phyloP scores from a whole-genome alignment of 2,329 filamentous ascomycete species.

The Aspergillus glaucus region DNA sequence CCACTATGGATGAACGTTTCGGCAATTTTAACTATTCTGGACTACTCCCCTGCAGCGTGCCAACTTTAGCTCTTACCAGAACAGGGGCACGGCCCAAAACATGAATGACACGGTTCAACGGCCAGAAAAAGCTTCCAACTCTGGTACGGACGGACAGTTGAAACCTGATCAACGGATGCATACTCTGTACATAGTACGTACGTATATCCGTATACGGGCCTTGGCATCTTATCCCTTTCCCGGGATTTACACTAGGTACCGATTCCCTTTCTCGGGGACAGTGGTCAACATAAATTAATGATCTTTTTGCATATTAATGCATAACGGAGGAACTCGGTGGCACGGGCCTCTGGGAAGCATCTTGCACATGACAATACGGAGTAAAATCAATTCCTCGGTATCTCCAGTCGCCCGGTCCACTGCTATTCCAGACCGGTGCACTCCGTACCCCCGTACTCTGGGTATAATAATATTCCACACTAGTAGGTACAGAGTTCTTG shows the following conservation, averaged over 20 bases:
- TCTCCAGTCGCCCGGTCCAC: too few relatives aligned
- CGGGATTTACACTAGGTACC: neutral
- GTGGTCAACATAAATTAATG: neutral
- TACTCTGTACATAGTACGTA: too few relatives aligned
- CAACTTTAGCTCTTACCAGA: conserved; percentile 21
- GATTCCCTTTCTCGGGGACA: neutral
- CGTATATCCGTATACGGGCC: neutral
- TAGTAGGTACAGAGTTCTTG: too few relatives aligned
- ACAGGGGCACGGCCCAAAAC: conserved; percentile 2
- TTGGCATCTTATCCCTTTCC: neutral
- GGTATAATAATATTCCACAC: neutral
- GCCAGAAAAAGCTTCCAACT: neutral
- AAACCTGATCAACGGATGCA: too few relatives aligned
- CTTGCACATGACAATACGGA: neutral
- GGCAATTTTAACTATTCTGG: conserved; percentile 11
- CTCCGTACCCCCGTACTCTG: neutral
- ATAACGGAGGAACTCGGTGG: neutral
- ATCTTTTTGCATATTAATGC: neutral
- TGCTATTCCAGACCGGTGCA: neutral
- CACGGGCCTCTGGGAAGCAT: neutral
- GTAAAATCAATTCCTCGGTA: neutral
- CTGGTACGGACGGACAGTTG: too few relatives aligned
- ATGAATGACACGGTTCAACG: neutral
- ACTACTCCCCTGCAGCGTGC: conserved; percentile 3
- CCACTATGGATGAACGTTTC: conserved; percentile 13